Conservation (phyloP, 768 basidiomycete species). For the Scleroderma bovista region DNA sequence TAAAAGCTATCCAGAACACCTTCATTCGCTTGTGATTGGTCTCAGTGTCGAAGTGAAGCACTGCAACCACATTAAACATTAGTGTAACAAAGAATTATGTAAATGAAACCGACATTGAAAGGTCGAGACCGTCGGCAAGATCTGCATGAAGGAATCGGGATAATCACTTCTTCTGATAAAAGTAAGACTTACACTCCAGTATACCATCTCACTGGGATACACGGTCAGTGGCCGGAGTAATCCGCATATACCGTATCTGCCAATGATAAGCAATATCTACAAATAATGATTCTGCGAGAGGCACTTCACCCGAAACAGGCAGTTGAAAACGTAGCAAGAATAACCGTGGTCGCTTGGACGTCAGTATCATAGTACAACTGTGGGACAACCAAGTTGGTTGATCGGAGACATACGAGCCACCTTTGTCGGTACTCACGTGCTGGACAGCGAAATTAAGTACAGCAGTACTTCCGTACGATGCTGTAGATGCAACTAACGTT, state of each 20-base stretch:
- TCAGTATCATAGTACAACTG: constrained; percentile 58
- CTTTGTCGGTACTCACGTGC: constrained; percentile 31
- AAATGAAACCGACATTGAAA: constrained; percentile 42
- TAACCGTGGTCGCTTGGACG: constrained; percentile 48
- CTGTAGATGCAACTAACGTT: constrained; percentile 52
- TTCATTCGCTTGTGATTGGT: constrained; percentile 44
- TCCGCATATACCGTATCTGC: constrained; percentile 55
- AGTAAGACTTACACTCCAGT: constrained; percentile 41
- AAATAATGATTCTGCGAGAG: not conserved
- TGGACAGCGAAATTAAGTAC: constrained; percentile 61
- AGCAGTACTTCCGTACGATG: constrained; percentile 46
- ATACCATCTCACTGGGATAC: constrained; percentile 62
- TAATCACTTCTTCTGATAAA: not conserved
- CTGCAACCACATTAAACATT: constrained; percentile 20
- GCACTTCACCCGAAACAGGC: constrained; percentile 51
- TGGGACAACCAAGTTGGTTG: not conserved
- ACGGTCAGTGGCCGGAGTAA: constrained; percentile 53
- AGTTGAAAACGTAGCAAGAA: constrained; percentile 59
- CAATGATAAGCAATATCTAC: constrained; percentile 1
- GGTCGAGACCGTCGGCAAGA: constrained; percentile 52
- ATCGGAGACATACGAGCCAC: not conserved
- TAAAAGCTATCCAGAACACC: constrained; percentile 48
- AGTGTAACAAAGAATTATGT: no score
- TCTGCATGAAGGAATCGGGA: constrained; percentile 23
- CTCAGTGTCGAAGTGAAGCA: constrained; percentile 42